A percentile compares a stretch with the other conserved stretches of the same genome.
These are phyloP conservation scores for Globisporangium iwayamae DNA, from an alignment of 352 stramenopile species.

Conservation along the genomic window DNA sequence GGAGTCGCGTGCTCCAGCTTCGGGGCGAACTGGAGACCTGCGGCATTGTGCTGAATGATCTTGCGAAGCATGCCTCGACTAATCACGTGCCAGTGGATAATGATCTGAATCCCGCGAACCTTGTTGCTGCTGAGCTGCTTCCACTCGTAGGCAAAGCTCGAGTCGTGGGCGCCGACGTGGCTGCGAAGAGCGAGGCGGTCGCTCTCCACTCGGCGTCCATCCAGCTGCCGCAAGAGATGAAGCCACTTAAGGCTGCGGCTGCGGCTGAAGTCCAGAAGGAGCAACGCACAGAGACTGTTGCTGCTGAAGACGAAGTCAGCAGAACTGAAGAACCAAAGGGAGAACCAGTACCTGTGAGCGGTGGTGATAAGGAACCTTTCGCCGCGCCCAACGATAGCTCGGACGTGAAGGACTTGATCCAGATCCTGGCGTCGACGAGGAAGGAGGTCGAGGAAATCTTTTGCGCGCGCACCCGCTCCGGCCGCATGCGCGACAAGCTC, in stretches of 20 bases:
- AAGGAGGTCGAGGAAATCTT: constrained; percentile 38
- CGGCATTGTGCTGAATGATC: constrained; percentile 31
- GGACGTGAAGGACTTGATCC: constrained; percentile 56
- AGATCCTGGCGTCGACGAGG: constrained; percentile 53
- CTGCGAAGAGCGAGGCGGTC: constrained; percentile 30
- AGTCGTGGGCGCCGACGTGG: constrained; percentile 32
- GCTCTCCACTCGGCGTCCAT: constrained; percentile 38
- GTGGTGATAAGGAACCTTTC: constrained; percentile 22
- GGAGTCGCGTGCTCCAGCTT: constrained; percentile 43
- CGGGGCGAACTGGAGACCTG: constrained; percentile 32
- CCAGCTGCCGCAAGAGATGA: constrained; percentile 25
- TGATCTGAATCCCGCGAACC: background rate
- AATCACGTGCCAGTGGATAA: background rate
- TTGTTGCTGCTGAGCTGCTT: constrained; percentile 23
- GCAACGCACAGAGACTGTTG: background rate
- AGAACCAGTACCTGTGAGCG: background rate
- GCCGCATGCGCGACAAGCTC: constrained; percentile 64
- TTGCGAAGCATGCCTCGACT: constrained; percentile 24
- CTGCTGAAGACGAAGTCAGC: background rate
- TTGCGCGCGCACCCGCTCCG: constrained; percentile 48
- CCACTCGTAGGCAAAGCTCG: constrained; percentile 22
- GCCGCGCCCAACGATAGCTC: background rate
- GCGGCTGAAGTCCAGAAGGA: background rate
- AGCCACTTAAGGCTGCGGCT: background rate
- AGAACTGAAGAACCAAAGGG: constrained; percentile 6